Evolutionary conservation across 1,284 basidiomycete genomes (phyloP).

Genomic region (Volvariella surrecta): DNA sequence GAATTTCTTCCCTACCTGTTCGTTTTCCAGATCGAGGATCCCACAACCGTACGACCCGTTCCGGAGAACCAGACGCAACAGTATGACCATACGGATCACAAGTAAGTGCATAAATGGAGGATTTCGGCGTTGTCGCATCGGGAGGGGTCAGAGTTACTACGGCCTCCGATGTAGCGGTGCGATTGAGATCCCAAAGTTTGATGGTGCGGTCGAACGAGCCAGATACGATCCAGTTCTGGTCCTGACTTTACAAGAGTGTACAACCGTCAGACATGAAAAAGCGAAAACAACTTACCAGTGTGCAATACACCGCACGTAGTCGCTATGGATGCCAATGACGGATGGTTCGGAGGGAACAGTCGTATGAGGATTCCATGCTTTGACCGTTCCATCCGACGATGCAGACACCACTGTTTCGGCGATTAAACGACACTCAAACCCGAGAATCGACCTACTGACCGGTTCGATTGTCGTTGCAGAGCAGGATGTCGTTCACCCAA

Average conservation of each 20-base stretch:
- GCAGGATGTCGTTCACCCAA: conserved; percentile 94
- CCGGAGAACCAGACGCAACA: conserved; percentile 87
- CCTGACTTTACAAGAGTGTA: conserved; percentile 38
- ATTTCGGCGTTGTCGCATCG: conserved; percentile 56
- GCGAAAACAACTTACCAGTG: conserved; percentile 44
- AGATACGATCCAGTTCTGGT: conserved; percentile 83
- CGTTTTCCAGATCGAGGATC: conserved; percentile 80
- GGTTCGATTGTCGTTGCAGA: conserved; percentile 92
- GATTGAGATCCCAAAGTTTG: conserved; percentile 88
- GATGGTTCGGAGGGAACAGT: conserved; percentile 43
- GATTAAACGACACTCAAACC: background rate
- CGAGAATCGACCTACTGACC: conserved; percentile 29
- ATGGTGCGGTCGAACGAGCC: conserved; percentile 93
- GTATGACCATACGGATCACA: conserved; percentile 74
- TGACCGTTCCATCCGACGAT: conserved; percentile 92
- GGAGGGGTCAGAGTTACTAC: conserved; percentile 54
- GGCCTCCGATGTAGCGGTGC: conserved; percentile 29
- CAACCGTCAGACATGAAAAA: conserved; percentile 6
- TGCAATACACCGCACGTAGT: conserved; percentile 87
- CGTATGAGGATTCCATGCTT: conserved; percentile 89
- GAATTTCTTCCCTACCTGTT: conserved; percentile 38
- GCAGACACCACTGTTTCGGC: conserved; percentile 70
- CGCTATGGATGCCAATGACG: conserved; percentile 79
- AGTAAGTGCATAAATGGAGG: conserved; percentile 75
- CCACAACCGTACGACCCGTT: conserved; percentile 86